A percentile compares a stretch with the other conserved stretches of the same genome.
These are phyloP conservation scores for Tetracladium marchalianum DNA, from an alignment of 495 filamentous ascomycete genomes.

Conservation along the genomic window DNA sequence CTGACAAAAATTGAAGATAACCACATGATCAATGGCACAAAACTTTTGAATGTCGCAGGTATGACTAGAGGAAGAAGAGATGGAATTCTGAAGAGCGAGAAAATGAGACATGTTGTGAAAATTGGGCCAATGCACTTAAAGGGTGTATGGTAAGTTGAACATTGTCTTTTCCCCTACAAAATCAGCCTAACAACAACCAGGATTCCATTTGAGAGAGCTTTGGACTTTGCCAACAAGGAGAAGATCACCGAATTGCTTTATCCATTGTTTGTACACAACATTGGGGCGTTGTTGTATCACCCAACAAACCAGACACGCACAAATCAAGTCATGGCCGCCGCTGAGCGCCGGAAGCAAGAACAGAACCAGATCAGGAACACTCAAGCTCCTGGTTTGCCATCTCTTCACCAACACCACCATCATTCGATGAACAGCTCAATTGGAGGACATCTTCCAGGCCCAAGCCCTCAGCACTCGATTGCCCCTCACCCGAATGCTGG, in stretches of 20 bases:
- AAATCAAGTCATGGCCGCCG: conserved; percentile 79
- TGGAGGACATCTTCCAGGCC: conserved; percentile 52
- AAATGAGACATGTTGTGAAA: conserved; percentile 92
- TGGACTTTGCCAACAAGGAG: conserved; percentile 98
- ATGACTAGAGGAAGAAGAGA: conserved; percentile 96
- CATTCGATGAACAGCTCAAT: conserved; percentile 67
- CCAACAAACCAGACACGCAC: conserved; percentile 78
- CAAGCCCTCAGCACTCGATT: conserved; percentile 49
- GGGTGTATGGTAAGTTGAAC: conserved; percentile 84
- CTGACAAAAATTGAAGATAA: conserved; percentile 57
- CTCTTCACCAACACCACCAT: conserved; percentile 63
- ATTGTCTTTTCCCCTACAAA: background rate
- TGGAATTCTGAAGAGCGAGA: conserved; percentile 96
- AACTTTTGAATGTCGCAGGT: conserved; percentile 90
- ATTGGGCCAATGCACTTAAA: conserved; percentile 99
- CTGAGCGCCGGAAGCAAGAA: conserved; percentile 62
- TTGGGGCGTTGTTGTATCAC: conserved; percentile 88
- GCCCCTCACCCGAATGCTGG: conserved; percentile 55
- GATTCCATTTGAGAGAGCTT: conserved; percentile 93
- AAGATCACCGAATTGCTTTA: conserved; percentile 96
- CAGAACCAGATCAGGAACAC: conserved; percentile 39
- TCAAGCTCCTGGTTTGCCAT: conserved; percentile 49
- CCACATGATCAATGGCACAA: conserved; percentile 98
- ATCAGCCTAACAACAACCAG: conserved; percentile 31
- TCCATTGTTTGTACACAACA: conserved; percentile 96